Evolutionary conservation across 1,284 basidiomycete genomes (phyloP).

Genomic region (Malassezia cuniculi): DNA sequence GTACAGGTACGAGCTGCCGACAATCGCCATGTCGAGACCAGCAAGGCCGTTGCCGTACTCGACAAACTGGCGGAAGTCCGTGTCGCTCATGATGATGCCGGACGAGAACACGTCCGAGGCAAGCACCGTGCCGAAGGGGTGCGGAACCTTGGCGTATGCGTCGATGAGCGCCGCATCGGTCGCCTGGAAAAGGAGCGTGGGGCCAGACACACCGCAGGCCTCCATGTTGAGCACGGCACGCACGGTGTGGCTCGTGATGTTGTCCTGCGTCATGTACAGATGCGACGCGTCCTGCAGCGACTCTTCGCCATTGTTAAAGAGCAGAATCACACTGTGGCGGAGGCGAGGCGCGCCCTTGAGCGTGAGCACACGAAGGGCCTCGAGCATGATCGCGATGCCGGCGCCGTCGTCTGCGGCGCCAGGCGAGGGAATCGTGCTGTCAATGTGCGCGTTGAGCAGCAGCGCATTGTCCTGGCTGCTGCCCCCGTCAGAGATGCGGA

Average conservation of each 20-base stretch:
- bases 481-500: conserved; percentile 73
- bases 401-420: conserved; percentile 56
- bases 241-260: conserved; percentile 51
- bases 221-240: conserved; percentile 84
- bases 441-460: conserved; percentile 71
- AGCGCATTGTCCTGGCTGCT: conserved; percentile 51
- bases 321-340: conserved; percentile 67
- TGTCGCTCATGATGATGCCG: conserved; percentile 62
- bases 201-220: conserved; percentile 77
- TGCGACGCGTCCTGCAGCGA: conserved; percentile 79
- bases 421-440: conserved; percentile 53
- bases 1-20: conserved; percentile 84
- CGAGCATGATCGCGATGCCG: conserved; percentile 79
- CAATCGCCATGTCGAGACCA: conserved; percentile 67
- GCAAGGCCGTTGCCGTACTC: conserved; percentile 55
- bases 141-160: conserved; percentile 73
- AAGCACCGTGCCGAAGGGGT: conserved; percentile 77
- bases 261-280: conserved; percentile 45
- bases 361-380: conserved; percentile 54
- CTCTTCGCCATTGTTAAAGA: conserved; percentile 92
- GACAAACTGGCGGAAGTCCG: conserved; percentile 62
- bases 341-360: conserved; percentile 64
- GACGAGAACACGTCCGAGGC: conserved; percentile 90
- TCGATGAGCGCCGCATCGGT: conserved; percentile 85
- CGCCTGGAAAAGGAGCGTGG: conserved; percentile 87